A percentile compares a stretch with the other conserved stretches of the same genome.
Conservation (phyloP, 306 rosid species). For the Dalbergia cochinchinensis region DNA sequence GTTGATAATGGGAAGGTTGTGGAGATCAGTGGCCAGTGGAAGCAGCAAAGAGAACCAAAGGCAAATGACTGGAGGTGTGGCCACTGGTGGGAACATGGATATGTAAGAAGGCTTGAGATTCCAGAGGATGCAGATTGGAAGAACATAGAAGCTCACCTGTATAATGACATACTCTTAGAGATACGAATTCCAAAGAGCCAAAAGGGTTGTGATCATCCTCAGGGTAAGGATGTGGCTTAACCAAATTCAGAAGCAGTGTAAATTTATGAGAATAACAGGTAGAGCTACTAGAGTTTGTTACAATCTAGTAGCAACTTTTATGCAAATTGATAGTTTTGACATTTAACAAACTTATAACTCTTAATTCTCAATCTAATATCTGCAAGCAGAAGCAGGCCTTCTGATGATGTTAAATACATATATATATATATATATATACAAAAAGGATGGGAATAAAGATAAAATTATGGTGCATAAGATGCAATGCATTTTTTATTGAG, state of each 20-base stretch:
- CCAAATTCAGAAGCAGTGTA: conserved; percentile 48
- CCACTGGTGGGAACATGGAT: conserved; percentile 94
- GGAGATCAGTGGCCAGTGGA: conserved; percentile 90
- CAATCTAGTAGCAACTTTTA: conserved; percentile 43
- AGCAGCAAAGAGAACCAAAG: conserved; percentile 67
- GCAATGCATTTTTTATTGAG: neutral
- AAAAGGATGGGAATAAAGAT: conserved; percentile 35
- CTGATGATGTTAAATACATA: conserved; percentile 18
- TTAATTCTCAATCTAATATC: conserved; percentile 33
- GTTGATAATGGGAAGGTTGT: conserved; percentile 81
- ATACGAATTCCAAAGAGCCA: conserved; percentile 69
- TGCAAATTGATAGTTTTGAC: conserved; percentile 40
- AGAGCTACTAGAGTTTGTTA: conserved; percentile 43
- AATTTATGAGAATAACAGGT: conserved; percentile 33
- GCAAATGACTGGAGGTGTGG: conserved; percentile 82
- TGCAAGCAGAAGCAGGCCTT: conserved; percentile 27
- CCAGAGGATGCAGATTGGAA: conserved; percentile 92
- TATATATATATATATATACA: neutral
- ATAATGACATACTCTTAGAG: conserved; percentile 70
- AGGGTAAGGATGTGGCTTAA: conserved; percentile 51
- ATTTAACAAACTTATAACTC: conserved; percentile 41
- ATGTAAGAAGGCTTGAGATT: conserved; percentile 89
- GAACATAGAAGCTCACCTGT: conserved; percentile 64
- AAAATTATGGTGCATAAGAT: conserved; percentile 33
- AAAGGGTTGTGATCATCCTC: conserved; percentile 52